Evolutionary conservation across 805 yeast genomes (phyloP).

Genomic region (Candida bentonensis): DNA sequence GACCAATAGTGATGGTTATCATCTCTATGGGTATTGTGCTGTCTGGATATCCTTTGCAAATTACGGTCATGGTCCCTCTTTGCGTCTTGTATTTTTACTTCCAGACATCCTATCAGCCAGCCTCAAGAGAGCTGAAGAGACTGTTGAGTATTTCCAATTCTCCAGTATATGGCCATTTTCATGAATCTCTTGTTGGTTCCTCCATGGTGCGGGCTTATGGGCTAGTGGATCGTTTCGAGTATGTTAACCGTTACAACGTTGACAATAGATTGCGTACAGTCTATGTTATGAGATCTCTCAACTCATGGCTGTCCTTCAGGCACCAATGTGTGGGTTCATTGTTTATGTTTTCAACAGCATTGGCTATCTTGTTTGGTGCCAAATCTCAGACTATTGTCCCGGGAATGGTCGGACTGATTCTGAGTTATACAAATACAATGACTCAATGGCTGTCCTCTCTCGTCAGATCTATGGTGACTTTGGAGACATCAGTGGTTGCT

Average conservation of each 20-base stretch:
- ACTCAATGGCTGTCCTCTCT: constrained; percentile 80
- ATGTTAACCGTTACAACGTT: constrained; percentile 38
- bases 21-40: constrained; percentile 46
- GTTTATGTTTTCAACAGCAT: constrained; percentile 64
- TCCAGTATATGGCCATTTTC: constrained; percentile 75
- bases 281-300: constrained; percentile 80
- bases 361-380: constrained; percentile 46
- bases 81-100: constrained; percentile 49
- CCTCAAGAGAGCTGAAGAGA: constrained; percentile 69
- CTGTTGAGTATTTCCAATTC: constrained; percentile 52
- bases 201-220: constrained; percentile 66
- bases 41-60: neutral
- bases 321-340: constrained; percentile 78
- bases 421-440: constrained; percentile 70
- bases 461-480: constrained; percentile 83
- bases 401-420: constrained; percentile 80
- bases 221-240: constrained; percentile 50
- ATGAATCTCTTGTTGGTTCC: constrained; percentile 67
- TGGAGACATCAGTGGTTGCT: constrained; percentile 80
- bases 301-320: constrained; percentile 84
- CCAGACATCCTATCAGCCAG: constrained; percentile 53
- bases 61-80: constrained; percentile 46
- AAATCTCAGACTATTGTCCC: constrained; percentile 54
- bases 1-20: constrained; percentile 67
- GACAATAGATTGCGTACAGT: constrained; percentile 85